Base-by-base conservation (phyloP, 1,284 basidiomycete genomes). In the Athelia sp. region DNA sequence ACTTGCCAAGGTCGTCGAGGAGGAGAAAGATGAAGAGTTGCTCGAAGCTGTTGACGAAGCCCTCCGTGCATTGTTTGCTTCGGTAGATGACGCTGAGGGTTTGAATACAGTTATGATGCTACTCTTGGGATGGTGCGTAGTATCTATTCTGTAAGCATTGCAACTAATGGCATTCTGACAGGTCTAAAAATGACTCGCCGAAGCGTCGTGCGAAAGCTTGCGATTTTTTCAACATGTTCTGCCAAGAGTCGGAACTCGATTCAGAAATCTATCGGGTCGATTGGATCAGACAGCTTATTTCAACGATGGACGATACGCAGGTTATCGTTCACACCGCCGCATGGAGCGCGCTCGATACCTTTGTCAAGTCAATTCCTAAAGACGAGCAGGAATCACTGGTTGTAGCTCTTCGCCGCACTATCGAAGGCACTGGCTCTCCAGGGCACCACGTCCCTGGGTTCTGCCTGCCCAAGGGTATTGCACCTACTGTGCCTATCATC, bases 221-320 rank as follows among this genome's bases (percentile, higher is more conserved):
- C 68, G 75, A 81, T 44, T 69, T 94, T 50, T 91, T 97, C 62
- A 74, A 81, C 3, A 73, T 79, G 1, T 93, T 97, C 72, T 96
- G 91, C 62, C 82, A 91, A 59, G 84, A 82, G 48, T 87, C 87
- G 3, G 78, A 85, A 43, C 70, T 90, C 36, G 93, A 97, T 62
- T 78, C 82, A 0, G 84, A 87, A 0, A 65, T 93, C 15, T 99
- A 98, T 67, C 82, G 90, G 15, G 75, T 94, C 50, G 94, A 98
- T 67, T 98, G 95, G 93, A 81, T 99, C 51, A 86, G 95, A n/a
- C 91, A 94, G 58, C 78, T 99, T 14, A 75, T 99, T 3, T 81
- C 91, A 0, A 71, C 92, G 3, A 76, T 98, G 52, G 95, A 96
- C 58, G 96, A 98, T 62, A 68, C 73, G 6, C 78, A 85, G 53